Percentiles rank a stretch among this genome's conserved stretches.
These are phyloP conservation scores for Dactylis glomerata DNA, from an alignment of 176 grass and related monocot species.

Conservation along the genomic window DNA sequence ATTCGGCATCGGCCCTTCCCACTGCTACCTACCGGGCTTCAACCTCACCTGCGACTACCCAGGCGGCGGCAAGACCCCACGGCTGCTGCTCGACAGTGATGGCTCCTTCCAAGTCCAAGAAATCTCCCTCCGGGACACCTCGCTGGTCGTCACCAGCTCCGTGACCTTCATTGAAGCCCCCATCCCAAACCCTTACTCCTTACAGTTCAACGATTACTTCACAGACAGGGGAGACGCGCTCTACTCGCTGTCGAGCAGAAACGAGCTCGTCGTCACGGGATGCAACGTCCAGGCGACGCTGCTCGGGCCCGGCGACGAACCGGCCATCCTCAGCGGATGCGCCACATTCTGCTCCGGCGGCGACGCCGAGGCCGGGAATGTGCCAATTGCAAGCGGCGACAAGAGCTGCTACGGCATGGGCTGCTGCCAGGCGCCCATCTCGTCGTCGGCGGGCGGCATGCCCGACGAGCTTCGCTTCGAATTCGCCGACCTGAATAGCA, in stretches of 20 bases:
- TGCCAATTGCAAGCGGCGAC: no score
- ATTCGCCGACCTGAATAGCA: no score
- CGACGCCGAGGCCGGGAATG: no score
- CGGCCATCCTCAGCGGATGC: neutral
- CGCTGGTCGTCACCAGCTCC: neutral
- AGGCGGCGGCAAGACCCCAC: neutral
- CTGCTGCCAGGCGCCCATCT: no score
- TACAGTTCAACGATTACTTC: neutral
- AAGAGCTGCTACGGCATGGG: no score
- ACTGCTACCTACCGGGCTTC: neutral
- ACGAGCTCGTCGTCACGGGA: neutral
- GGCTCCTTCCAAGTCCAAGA: neutral
- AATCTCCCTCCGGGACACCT: neutral
- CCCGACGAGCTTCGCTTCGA: no score
- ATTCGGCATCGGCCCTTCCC: neutral
- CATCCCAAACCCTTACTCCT: neutral
- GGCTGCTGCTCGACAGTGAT: neutral
- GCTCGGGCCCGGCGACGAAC: neutral
- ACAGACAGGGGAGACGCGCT: neutral
- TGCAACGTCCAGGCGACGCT: neutral
- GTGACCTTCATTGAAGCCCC: rapidly evolving
- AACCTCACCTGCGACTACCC: neutral
- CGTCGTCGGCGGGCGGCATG: no score
- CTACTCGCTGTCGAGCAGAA: neutral
- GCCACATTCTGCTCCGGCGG: neutral